These are phyloP conservation scores for Curvularia verruculosa DNA, from an alignment of 2,329 filamentous ascomycete species.

Conservation along the genomic window DNA sequence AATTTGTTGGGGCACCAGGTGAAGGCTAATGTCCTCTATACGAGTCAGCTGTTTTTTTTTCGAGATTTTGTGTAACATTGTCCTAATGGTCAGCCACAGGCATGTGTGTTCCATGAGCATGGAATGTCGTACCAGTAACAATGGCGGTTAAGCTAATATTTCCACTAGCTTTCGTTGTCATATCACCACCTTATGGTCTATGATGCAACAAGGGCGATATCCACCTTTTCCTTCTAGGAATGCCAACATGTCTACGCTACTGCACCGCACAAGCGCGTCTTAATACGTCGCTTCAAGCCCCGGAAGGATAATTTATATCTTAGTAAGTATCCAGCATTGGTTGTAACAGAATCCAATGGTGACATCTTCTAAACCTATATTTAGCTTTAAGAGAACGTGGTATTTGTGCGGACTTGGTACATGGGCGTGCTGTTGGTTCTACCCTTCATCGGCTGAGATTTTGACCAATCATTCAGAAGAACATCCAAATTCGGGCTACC, in stretches of 20 bases:
- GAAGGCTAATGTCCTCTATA: conserved; percentile 7
- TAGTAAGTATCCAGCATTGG: background rate
- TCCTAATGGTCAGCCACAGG: conserved; percentile 9
- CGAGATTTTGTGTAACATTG: conserved; percentile 20
- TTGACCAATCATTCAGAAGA: background rate
- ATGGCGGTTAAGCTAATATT: background rate
- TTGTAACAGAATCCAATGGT: background rate
- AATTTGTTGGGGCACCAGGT: background rate
- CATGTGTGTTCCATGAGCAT: conserved; percentile 11
- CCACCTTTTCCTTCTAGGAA: background rate
- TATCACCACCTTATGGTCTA: background rate
- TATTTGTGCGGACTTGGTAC: background rate
- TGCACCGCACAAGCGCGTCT: background rate
- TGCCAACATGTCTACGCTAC: background rate
- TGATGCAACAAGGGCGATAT: background rate
- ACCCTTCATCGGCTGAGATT: background rate
- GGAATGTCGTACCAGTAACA: conserved; percentile 11
- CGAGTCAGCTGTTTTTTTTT: conserved; percentile 5
- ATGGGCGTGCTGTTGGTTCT: background rate
- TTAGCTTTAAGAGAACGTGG: background rate
- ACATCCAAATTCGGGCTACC: background rate
- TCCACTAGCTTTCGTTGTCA: background rate
- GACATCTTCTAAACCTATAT: background rate
- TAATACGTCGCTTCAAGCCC: background rate
- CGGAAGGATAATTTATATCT: too few species aligned